Percentiles rank a stretch among this genome's conserved stretches.
phyloP scores from a whole-genome alignment of 352 stramenopile genomes.

The Phytopythium delawarense region DNA sequence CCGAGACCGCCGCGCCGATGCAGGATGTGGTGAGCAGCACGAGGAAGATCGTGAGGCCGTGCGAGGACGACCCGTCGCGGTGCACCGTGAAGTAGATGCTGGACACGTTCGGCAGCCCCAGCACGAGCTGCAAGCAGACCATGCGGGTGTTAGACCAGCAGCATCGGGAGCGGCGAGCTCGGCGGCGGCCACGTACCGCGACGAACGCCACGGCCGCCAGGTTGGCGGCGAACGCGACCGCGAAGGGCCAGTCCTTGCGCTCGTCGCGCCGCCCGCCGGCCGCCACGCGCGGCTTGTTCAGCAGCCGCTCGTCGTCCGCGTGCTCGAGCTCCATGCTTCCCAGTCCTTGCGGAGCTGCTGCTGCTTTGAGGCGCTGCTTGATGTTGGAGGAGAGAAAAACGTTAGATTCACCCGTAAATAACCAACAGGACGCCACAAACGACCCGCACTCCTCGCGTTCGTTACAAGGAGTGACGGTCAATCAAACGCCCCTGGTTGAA shows the following conservation, averaged over 20 bases:
- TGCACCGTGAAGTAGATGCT: conserved; percentile 82
- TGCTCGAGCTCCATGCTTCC: conserved; percentile 50
- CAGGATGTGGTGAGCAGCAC: conserved; percentile 63
- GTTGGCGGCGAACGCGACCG: conserved; percentile 59
- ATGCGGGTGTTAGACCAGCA: too few species aligned
- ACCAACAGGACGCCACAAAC: too few species aligned
- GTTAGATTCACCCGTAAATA: too few species aligned
- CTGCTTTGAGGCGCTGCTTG: not conserved
- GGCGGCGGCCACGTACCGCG: conserved; percentile 31
- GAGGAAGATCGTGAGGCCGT: conserved; percentile 69
- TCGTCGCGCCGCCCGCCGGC: conserved; percentile 32
- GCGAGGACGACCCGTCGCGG: conserved; percentile 45
- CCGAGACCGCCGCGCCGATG: conserved; percentile 62
- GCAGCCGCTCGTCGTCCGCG: conserved; percentile 52
- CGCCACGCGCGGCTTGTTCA: conserved; percentile 43
- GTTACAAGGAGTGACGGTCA: too few species aligned
- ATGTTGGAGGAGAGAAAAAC: not conserved
- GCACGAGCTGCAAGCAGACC: conserved; percentile 37
- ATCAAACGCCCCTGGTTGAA: too few species aligned
- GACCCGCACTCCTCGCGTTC: too few species aligned
- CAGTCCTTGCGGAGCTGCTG: too few species aligned
- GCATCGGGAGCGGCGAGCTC: not conserved
- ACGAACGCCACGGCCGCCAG: conserved; percentile 45
- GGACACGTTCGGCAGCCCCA: conserved; percentile 68
- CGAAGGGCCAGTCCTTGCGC: conserved; percentile 64